Conservation (phyloP, 805 yeast species). For the Clavispora vitiphila region DNA sequence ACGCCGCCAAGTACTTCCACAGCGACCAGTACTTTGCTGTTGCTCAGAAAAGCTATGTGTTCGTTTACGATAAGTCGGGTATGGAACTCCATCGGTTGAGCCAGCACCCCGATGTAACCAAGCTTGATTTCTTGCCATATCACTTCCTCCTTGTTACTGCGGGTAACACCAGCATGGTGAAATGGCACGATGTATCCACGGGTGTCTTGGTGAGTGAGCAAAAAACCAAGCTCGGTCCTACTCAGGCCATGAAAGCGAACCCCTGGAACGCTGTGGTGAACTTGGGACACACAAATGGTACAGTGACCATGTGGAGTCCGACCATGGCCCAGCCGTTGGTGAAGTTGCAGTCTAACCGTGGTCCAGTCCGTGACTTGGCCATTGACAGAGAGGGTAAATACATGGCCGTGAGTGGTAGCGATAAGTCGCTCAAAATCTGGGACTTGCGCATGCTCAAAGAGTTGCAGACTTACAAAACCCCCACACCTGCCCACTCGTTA, state of each 20-base stretch:
- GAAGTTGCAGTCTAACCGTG: slow-evolving; percentile 73
- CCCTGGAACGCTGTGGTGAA: slow-evolving; percentile 96
- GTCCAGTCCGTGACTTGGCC: slow-evolving; percentile 82
- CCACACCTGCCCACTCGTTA: slow-evolving; percentile 79
- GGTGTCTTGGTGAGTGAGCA: slow-evolving; percentile 81
- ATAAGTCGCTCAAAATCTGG: slow-evolving; percentile 83
- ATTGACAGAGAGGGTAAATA: slow-evolving; percentile 88
- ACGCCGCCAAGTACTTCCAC: slow-evolving; percentile 86
- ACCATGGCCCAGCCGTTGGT: slow-evolving; percentile 79
- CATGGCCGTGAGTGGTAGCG: slow-evolving; percentile 91
- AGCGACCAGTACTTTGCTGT: slow-evolving; percentile 93
- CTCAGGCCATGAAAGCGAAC: slow-evolving; percentile 81
- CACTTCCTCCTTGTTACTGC: slow-evolving; percentile 85
- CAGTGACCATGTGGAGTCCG: slow-evolving; percentile 92
- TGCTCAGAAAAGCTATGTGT: slow-evolving; percentile 93
- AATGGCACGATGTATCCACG: slow-evolving; percentile 93
- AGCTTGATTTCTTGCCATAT: slow-evolving; percentile 84
- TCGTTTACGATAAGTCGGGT: slow-evolving; percentile 87
- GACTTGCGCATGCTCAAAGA: slow-evolving; percentile 82
- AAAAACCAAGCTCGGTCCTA: slow-evolving; percentile 86
- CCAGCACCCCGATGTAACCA: slow-evolving; percentile 82
- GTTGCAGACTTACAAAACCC: slow-evolving; percentile 63
- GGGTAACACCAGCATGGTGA: slow-evolving; percentile 83
- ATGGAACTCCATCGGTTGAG: slow-evolving; percentile 86
- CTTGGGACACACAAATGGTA: slow-evolving; percentile 89